A percentile compares a stretch with the other conserved stretches of the same genome.
Evolutionary conservation across 2,329 filamentous ascomycete genomes (phyloP).

Genomic region (Cercospora janseana): DNA sequence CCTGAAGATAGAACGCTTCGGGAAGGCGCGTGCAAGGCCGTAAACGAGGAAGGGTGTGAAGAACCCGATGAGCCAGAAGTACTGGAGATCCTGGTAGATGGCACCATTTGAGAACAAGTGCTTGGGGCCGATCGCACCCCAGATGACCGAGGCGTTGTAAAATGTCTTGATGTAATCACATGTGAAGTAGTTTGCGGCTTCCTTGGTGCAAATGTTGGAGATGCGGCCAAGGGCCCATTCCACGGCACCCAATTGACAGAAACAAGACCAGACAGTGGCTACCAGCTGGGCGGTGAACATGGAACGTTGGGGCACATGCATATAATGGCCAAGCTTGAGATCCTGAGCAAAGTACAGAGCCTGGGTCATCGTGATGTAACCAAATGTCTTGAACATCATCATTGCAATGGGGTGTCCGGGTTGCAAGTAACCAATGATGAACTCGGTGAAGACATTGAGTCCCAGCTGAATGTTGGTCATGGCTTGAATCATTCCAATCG

Average conservation of each 20-base stretch:
- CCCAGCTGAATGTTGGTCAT: conserved; percentile 64
- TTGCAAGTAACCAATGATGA: conserved; percentile 27
- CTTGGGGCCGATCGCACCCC: conserved; percentile 30
- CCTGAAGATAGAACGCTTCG: conserved; percentile 20
- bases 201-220: conserved; percentile 29
- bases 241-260: conserved; percentile 45
- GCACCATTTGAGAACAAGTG: conserved; percentile 58
- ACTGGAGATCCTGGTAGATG: conserved; percentile 74
- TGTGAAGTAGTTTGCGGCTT: conserved; percentile 24
- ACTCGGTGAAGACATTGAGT: conserved; percentile 30
- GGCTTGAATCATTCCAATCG: conserved; percentile 88
- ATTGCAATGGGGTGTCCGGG: conserved; percentile 40
- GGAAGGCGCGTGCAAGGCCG: conserved; percentile 51
- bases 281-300: conserved; percentile 47
- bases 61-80: conserved; percentile 77
- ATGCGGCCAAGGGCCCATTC: conserved; percentile 45
- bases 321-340: conserved; percentile 47
- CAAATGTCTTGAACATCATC: conserved; percentile 44
- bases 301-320: conserved; percentile 45
- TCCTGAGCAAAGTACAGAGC: conserved; percentile 45
- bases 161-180: conserved; percentile 26
- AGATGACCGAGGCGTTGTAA: conserved; percentile 29
- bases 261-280: conserved; percentile 41
- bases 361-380: conserved; percentile 41
- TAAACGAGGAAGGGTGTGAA: conserved; percentile 72